These are phyloP conservation scores for Ceratorhiza oryzae-sativae DNA, from an alignment of 1,284 basidiomycete species.

Conservation along the genomic window DNA sequence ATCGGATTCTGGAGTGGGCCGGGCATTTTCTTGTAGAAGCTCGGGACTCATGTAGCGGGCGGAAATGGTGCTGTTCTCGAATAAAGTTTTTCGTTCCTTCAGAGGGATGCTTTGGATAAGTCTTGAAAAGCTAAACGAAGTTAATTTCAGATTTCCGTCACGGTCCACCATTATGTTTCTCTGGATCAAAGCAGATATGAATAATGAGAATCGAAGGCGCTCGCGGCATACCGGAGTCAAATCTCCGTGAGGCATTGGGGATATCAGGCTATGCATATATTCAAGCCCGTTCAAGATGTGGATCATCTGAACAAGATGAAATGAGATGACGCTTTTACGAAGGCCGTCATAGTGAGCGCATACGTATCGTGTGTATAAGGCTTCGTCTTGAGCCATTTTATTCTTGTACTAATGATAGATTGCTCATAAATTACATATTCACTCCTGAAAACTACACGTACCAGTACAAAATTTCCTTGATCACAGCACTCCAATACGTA, in stretches of 20 bases:
- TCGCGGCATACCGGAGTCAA: background rate
- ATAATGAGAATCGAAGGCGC: background rate
- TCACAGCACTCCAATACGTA: background rate
- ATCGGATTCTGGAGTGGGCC: constrained; percentile 10
- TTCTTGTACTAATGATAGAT: background rate
- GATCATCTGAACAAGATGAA: background rate
- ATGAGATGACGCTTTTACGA: background rate
- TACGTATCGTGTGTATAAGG: background rate
- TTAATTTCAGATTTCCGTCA: constrained; percentile 8
- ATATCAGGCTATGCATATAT: constrained; percentile 3
- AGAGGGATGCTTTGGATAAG: background rate
- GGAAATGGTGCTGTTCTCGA: background rate
- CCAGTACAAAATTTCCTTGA: background rate
- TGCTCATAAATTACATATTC: too few species aligned
- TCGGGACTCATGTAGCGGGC: constrained; percentile 23
- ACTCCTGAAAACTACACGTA: background rate
- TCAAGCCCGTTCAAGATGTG: constrained; percentile 7
- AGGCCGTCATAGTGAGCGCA: background rate
- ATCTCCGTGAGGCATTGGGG: constrained; percentile 5
- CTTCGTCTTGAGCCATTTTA: background rate
- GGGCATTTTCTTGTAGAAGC: constrained; percentile 11
- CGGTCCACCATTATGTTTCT: constrained; percentile 10
- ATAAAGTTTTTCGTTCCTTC: background rate
- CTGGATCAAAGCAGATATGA: background rate
- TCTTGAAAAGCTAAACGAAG: background rate